Evolutionary conservation across 768 basidiomycete species (phyloP), one percentile per base, ranked within the genome.

Genomic region (Termitomyces heimii): DNA sequence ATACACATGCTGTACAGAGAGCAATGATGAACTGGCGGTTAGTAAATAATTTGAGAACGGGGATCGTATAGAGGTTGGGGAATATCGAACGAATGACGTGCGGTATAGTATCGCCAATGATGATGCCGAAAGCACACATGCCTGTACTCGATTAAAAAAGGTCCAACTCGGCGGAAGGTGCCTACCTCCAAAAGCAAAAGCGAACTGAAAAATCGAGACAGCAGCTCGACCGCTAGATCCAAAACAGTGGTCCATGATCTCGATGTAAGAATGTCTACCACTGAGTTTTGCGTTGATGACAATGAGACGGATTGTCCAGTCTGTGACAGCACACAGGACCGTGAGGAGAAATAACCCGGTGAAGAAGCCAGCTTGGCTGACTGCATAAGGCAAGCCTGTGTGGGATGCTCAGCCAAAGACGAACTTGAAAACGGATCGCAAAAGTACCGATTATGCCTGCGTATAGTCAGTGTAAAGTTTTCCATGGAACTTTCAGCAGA

Each of bases 71-170:
- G 49, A 86, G 73, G 18, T 70, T 77, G 32, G 95, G 95, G 67
- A 98, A 92, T 69, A 94, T 66, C 45, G 83, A 91, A 56, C 86
- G 87, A 63, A 98, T 84, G 69, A 98, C 95, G 66, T 94, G 91
- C 1, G 97, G 94, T 65, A 98, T 88, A 9, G 96, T 96, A 73
- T 99, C 97, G 60, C 97, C 94, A 54, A 97, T 93, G 63, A 98
- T 98, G 65, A 98, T 96, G 29, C 94, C 92, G 69, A 98, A 98
- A 0, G 96, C 96, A 63, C 94, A 96, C 94, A 98, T 98, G 43
- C 96, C 92, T 91, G 58, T 24, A n/a, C 40, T 64, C 56, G 5
- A 39, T 49, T 4, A 20, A 50, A 26, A n/a, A 61, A 57, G 46
- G 22, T 20, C 6, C 35, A 32, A 49, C 9, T 3, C 12, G 28